Conservation (phyloP, 352 stramenopile species). For the Phytopythium mirpurense region DNA sequence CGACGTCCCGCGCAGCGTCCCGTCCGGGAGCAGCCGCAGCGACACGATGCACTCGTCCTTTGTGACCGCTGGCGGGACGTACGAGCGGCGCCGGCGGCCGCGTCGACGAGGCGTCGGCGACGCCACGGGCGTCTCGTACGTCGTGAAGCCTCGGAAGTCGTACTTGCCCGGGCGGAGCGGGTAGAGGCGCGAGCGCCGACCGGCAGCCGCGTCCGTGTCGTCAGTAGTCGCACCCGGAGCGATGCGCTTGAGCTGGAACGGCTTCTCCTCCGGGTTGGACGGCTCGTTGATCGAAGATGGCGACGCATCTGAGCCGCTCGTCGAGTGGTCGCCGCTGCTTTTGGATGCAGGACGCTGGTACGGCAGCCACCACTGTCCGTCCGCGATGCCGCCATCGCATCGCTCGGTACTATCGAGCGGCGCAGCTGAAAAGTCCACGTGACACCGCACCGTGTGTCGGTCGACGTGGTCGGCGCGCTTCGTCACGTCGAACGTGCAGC, state of each 20-base stretch:
- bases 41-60: conserved; percentile 67
- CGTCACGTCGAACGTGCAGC: conserved; percentile 40
- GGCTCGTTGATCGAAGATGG: not conserved
- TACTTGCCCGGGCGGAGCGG: conserved; percentile 53
- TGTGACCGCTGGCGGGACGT: conserved; percentile 6
- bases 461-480: conserved; percentile 32
- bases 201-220: conserved; percentile 14
- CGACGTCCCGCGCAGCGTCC: conserved; percentile 44
- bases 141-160: conserved; percentile 61
- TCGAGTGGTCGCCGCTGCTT: too few relatives aligned
- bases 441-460: conserved; percentile 35
- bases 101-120: conserved; percentile 1
- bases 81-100: not conserved
- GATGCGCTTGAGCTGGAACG: conserved; percentile 16
- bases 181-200: conserved; percentile 26
- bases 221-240: not conserved
- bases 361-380: conserved; percentile 5
- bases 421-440: conserved; percentile 28
- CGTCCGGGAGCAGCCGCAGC: conserved; percentile 47
- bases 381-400: not conserved
- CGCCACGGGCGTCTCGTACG: conserved; percentile 18
- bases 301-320: not conserved
- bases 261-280: conserved; percentile 1
- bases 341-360: too few relatives aligned
- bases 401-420: conserved; percentile 6